A percentile compares a stretch with the other conserved stretches of the same genome.
Conservation (phyloP, 202 grass and related monocot species). For the Digitaria exilis region DNA sequence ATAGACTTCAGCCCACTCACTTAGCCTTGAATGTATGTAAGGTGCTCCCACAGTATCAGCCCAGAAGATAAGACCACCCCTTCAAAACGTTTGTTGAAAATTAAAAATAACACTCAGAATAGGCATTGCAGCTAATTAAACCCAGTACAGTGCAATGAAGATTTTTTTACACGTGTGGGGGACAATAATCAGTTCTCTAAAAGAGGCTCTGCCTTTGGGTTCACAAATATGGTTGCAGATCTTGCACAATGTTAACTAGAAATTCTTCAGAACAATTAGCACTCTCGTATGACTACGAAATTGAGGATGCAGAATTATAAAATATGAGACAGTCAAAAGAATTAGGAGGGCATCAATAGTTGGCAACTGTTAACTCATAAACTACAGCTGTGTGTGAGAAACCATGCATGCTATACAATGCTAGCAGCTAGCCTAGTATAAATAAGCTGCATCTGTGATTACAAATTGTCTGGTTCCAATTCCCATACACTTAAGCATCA, state of each 20-base stretch:
- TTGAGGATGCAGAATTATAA: background rate
- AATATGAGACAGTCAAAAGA: background rate
- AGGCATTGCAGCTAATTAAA: background rate
- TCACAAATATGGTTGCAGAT: background rate
- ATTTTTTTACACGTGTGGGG: background rate
- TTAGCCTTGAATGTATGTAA: constrained; percentile 75
- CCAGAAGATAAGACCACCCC: constrained; percentile 94
- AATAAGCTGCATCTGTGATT: background rate
- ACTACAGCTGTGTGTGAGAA: background rate
- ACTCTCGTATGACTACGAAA: background rate
- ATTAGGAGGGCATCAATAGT: background rate
- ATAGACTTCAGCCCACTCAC: constrained; percentile 70
- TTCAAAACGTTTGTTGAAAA: constrained; percentile 46
- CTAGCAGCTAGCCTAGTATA: too few species aligned
- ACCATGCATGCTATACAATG: background rate
- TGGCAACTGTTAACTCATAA: background rate
- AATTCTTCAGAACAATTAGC: background rate
- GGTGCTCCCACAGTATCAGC: constrained; percentile 76
- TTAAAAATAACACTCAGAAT: constrained; percentile 18
- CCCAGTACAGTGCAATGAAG: background rate
- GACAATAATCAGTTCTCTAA: background rate
- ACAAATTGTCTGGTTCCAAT: background rate
- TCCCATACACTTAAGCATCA: background rate
- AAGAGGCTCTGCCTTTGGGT: background rate
- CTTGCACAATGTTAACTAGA: background rate